phyloP scores from a whole-genome alignment of 2,329 filamentous ascomycete species.

The Mycosphaerella arachidis region DNA sequence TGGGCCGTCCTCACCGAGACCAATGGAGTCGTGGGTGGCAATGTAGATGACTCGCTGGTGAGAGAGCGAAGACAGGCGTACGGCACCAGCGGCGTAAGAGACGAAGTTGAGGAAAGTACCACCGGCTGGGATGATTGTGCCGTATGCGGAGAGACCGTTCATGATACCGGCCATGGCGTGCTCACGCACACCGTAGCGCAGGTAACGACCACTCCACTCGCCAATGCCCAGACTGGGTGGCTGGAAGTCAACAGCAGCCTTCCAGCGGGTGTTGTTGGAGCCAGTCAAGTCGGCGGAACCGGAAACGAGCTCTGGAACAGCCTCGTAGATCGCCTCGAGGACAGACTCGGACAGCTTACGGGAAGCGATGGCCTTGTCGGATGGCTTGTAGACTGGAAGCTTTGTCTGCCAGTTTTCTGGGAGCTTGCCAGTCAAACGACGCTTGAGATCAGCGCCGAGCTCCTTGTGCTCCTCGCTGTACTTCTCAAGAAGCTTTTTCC shows the following conservation, averaged over 20 bases:
- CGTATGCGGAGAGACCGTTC: conserved; percentile 93
- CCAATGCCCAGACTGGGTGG: conserved; percentile 79
- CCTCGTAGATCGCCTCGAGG: conserved; percentile 77
- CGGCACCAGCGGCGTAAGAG: conserved; percentile 90
- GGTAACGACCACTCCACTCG: conserved; percentile 85
- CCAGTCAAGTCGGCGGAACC: conserved; percentile 97
- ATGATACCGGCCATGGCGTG: conserved; percentile 89
- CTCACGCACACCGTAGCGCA: conserved; percentile 88
- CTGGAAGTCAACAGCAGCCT: conserved; percentile 96
- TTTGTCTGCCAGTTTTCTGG: conserved; percentile 95
- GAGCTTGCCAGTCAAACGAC: conserved; percentile 76
- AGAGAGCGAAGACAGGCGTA: conserved; percentile 89
- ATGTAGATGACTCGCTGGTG: conserved; percentile 91
- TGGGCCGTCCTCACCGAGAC: conserved; percentile 96
- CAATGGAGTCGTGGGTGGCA: conserved; percentile 97
- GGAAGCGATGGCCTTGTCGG: conserved; percentile 79
- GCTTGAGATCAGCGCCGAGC: conserved; percentile 74
- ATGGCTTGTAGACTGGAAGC: conserved; percentile 84
- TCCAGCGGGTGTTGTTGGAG: conserved; percentile 98
- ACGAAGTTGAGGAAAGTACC: conserved; percentile 99
- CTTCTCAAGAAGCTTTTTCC: conserved; percentile 88
- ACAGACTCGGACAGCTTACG: conserved; percentile 96
- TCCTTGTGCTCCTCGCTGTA: conserved; percentile 74
- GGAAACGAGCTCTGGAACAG: conserved; percentile 84
- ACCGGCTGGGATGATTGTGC: conserved; percentile 85